Conservation (phyloP, 345 rosid genomes). For the Rubroshorea leprosula region DNA sequence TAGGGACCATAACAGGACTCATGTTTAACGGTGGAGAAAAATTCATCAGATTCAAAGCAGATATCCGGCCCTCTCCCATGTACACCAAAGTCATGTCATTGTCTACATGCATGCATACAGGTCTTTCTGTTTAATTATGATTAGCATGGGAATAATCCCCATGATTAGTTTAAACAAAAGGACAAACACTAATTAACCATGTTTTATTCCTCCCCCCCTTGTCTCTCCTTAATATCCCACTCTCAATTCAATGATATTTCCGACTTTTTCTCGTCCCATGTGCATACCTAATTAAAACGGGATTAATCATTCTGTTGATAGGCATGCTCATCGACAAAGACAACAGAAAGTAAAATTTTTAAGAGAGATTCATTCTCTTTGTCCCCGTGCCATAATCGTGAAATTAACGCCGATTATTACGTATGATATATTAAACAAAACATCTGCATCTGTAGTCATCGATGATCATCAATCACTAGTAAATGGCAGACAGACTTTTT, state of each 20-base stretch:
- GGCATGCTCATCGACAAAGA: constrained; percentile 17
- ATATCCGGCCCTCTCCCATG: no score
- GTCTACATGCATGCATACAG: constrained; percentile 25
- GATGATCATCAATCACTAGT: constrained; percentile 2
- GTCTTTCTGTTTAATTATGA: neutral
- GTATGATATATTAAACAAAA: no score
- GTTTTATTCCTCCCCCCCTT: constrained; percentile 19
- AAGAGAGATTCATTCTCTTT: neutral
- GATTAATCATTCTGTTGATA: constrained; percentile 8
- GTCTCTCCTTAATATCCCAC: constrained; percentile 13
- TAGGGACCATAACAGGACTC: constrained; percentile 28
- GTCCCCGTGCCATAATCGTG: neutral
- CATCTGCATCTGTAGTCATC: no score
- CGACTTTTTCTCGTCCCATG: constrained; percentile 15
- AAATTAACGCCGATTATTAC: no score
- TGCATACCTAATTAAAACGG: constrained; percentile 18
- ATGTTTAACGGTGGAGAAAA: constrained; percentile 28
- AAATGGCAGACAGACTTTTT: constrained; percentile 35
- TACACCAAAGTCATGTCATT: constrained; percentile 42
- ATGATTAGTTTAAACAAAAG: constrained; percentile 26
- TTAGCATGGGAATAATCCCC: constrained; percentile 28
- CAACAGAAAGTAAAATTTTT: constrained; percentile 5
- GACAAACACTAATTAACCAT: constrained; percentile 5
- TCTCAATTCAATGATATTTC: neutral
- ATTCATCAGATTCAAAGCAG: constrained; percentile 20